Evolutionary conservation across 2,329 filamentous ascomycete genomes (phyloP), one percentile per base, ranked within the genome.

Genomic region (Ophiostoma montium): DNA sequence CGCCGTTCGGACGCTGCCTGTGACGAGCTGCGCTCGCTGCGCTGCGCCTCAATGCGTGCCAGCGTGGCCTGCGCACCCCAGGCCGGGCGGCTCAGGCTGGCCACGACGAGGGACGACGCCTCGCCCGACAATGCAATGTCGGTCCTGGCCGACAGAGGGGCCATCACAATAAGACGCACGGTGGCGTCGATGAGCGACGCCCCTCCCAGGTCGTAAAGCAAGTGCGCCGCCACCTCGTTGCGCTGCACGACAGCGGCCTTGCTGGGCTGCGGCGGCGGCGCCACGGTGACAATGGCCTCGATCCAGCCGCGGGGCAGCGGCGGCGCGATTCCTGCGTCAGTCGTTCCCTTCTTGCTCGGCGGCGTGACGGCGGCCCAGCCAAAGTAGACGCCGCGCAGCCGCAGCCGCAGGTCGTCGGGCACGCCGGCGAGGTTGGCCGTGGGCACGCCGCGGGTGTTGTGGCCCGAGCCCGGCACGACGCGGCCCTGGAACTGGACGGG

Each of bases 341-440:
- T 18, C 10, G 5, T 19, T 3, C 12, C 18, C 23, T 35, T 46
- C 18, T 47, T 60, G 0, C 0, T 18, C 35, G 43, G 60, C 0
- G 0, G 27, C 18, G 49, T n/a, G n/a, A 43, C 23, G 23, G 23
- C 23, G 23, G 71, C 74, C 80, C 81, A 85, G 3, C 77, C 80
- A 35, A 81, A 77, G 57, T 80, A 85, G 7, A 80, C 70, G 0
- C 81, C 82, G 12, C 67, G 63, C 46, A 84, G 66, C 3, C 73
- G 70, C 53, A 74, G 63, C 19, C 69, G 65, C 36, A 82, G 60
- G 32, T 74, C 67, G 23, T 73, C 71, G 0, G 75, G 66, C 0
- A 82, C 65, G 10, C 67, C 69, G 0, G 57, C 56, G 2, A 84
- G 60, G 51, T 73, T 78, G 0, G 77, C 71, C 0, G 73, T 77